A percentile compares a stretch with the other conserved stretches of the same genome.
These are phyloP conservation scores for Fusarium sp. DNA, from an alignment of 2,329 filamentous ascomycete species.

Conservation along the genomic window DNA sequence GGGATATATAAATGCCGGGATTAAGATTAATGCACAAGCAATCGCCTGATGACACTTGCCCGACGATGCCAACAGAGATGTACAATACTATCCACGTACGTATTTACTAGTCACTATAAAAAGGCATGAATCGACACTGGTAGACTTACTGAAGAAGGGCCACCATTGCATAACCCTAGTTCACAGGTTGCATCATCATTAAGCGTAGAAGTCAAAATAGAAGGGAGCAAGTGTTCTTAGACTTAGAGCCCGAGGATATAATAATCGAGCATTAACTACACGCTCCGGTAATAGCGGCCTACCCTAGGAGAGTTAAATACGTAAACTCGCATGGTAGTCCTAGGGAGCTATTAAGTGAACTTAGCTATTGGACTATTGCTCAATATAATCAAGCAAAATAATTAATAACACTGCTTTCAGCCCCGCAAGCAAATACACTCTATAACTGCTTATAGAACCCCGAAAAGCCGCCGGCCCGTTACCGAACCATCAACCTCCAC, in stretches of 20 bases:
- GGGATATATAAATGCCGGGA: constrained; percentile 3
- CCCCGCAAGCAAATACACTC: not conserved
- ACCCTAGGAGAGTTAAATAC: no score
- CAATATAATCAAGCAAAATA: constrained; percentile 36
- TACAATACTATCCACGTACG: no score
- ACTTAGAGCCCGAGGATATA: no score
- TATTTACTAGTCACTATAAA: no score
- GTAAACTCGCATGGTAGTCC: no score
- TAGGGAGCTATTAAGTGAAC: not conserved
- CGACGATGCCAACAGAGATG: no score
- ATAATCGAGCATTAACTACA: no score
- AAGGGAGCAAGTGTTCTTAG: not conserved
- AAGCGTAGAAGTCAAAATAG: not conserved
- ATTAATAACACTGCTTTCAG: constrained; percentile 25
- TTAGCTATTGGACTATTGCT: constrained; percentile 21
- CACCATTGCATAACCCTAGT: not conserved
- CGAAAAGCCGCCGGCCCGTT: constrained; percentile 17
- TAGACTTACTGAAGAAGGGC: no score
- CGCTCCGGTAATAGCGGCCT: no score
- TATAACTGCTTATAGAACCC: not conserved
- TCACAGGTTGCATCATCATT: not conserved
- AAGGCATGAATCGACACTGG: no score
- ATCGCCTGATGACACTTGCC: no score
- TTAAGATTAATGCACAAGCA: not conserved
- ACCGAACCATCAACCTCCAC: constrained; percentile 19